Conservation (phyloP, 495 filamentous ascomycete genomes). For the Entonaema liquescens region DNA sequence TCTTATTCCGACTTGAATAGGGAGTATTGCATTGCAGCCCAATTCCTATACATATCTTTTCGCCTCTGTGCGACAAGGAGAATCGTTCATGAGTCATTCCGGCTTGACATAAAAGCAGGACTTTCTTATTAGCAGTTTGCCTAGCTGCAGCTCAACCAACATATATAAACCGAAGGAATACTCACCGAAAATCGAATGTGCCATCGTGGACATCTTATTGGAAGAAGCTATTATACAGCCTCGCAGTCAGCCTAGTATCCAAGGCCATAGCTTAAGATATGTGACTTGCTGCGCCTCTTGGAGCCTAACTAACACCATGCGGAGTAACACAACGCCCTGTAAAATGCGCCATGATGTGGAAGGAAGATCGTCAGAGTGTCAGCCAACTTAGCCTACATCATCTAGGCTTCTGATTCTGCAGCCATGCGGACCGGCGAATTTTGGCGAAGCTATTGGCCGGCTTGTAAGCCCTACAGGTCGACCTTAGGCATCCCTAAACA, state of each 20-base stretch:
- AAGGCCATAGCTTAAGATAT: constrained; percentile 1
- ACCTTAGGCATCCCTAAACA: neutral
- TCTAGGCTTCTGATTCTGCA: neutral
- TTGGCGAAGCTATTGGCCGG: neutral
- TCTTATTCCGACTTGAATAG: neutral
- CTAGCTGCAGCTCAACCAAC: neutral
- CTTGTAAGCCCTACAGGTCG: neutral
- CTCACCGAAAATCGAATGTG: constrained; percentile 23
- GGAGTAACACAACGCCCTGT: constrained; percentile 15
- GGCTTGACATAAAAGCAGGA: neutral
- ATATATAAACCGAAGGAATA: constrained; percentile 12
- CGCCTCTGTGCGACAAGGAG: neutral
- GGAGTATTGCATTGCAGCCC: constrained; percentile 9
- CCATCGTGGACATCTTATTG: constrained; percentile 18
- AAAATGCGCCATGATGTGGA: constrained; percentile 1
- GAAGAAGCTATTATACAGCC: constrained; percentile 17
- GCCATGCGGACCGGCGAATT: neutral
- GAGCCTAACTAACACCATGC: constrained; percentile 14
- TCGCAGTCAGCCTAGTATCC: constrained; percentile 25
- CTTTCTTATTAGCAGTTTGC: constrained; percentile 3
- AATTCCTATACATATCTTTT: neutral
- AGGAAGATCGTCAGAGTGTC: neutral
- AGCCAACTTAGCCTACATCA: neutral
- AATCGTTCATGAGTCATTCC: neutral
- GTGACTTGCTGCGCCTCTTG: constrained; percentile 31